These are phyloP conservation scores for Phytophthora constricta DNA, from an alignment of 352 stramenopile genomes.

Conservation along the genomic window DNA sequence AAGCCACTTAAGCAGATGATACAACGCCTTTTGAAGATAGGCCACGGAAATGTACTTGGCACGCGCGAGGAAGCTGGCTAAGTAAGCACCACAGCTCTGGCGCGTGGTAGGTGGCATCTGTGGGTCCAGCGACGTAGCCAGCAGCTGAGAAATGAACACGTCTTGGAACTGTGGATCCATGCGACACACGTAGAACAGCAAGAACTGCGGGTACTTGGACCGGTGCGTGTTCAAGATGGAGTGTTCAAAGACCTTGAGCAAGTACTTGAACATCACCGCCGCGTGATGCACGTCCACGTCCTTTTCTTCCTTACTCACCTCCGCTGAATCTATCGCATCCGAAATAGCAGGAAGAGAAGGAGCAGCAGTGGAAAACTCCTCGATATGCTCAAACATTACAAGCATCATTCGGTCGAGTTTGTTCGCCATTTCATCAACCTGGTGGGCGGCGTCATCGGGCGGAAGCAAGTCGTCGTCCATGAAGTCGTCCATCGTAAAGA, in stretches of 20 bases:
- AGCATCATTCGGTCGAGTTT: constrained; percentile 92
- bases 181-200: constrained; percentile 90
- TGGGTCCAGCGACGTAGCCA: constrained; percentile 74
- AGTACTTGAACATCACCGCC: constrained; percentile 70
- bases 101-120: constrained; percentile 89
- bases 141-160: constrained; percentile 83
- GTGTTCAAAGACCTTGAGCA: constrained; percentile 88
- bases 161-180: constrained; percentile 82
- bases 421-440: constrained; percentile 85
- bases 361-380: constrained; percentile 32
- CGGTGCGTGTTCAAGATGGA: constrained; percentile 90
- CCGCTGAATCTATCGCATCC: neutral
- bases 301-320: constrained; percentile 18
- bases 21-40: constrained; percentile 93
- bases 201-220: constrained; percentile 94
- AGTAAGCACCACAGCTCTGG: constrained; percentile 94
- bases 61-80: constrained; percentile 96
- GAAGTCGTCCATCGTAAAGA: constrained; percentile 86
- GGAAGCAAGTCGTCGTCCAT: constrained; percentile 80
- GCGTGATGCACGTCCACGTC: constrained; percentile 56
- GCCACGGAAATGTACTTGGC: constrained; percentile 93
- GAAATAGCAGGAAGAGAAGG: neutral
- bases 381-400: constrained; percentile 88
- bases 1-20: constrained; percentile 94
- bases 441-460: constrained; percentile 40